These are phyloP conservation scores for Suillus hirtellus DNA, from an alignment of 768 basidiomycete species.

Conservation along the genomic window DNA sequence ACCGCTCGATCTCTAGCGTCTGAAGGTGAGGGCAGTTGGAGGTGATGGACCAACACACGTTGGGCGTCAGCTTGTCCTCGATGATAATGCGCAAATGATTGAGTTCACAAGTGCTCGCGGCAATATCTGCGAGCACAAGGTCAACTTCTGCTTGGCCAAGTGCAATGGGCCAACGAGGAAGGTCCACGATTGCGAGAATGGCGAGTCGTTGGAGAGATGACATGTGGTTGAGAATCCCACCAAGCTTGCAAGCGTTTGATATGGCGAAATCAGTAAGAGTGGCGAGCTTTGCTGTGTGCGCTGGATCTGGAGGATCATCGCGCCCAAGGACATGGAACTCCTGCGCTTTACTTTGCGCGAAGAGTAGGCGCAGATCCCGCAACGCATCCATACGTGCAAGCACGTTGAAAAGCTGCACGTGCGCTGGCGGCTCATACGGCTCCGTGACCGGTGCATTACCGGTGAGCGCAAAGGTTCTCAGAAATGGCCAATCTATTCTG, in stretches of 20 bases:
- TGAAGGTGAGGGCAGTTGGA: slow-evolving; percentile 33
- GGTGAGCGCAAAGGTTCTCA: slow-evolving; percentile 33
- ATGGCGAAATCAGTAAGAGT: slow-evolving; percentile 37
- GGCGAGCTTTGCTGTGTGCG: slow-evolving; percentile 30
- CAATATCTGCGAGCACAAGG: slow-evolving; percentile 28
- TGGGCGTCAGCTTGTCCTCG: slow-evolving; percentile 37
- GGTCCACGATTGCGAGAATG: slow-evolving; percentile 35
- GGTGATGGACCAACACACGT: slow-evolving; percentile 31
- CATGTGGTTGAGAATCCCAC: slow-evolving; percentile 32
- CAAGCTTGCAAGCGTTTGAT: slow-evolving; percentile 35
- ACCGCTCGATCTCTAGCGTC: slow-evolving; percentile 35
- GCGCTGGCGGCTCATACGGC: slow-evolving; percentile 17
- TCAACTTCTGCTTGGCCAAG: slow-evolving; percentile 36
- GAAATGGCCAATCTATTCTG: slow-evolving; percentile 31
- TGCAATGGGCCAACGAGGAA: slow-evolving; percentile 38
- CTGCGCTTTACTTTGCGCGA: slow-evolving; percentile 29
- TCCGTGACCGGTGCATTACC: slow-evolving; percentile 27
- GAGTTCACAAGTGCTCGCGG: slow-evolving; percentile 33
- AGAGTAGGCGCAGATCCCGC: slow-evolving; percentile 33
- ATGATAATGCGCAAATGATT: slow-evolving; percentile 36
- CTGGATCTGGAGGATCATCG: slow-evolving; percentile 19
- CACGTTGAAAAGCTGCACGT: slow-evolving; percentile 30
- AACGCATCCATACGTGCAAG: slow-evolving; percentile 32
- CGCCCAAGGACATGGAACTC: slow-evolving; percentile 31
- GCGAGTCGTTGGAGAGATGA: slow-evolving; percentile 30